phyloP scores from a whole-genome alignment of 2,329 filamentous ascomycete species.

The Paecilomyces fulvus region DNA sequence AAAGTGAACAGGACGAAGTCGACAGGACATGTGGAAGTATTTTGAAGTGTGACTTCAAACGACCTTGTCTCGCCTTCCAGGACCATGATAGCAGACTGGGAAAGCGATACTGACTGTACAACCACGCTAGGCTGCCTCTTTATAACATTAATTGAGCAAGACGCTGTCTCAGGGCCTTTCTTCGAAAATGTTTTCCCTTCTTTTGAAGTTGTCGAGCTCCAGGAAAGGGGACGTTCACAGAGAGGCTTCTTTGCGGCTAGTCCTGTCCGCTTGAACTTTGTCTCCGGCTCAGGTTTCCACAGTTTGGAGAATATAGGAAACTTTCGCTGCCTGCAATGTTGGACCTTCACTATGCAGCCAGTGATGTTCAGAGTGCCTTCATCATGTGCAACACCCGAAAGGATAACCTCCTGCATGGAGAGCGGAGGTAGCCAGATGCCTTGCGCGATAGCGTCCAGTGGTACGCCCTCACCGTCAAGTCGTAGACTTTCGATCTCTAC shows the following conservation, averaged over 20 bases:
- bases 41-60: conserved; percentile 74
- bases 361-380: conserved; percentile 64
- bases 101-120: conserved; percentile 66
- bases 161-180: conserved; percentile 26
- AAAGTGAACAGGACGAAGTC: conserved; percentile 85
- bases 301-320: conserved; percentile 76
- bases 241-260: conserved; percentile 48
- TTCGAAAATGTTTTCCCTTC: conserved; percentile 24
- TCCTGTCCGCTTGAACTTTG: conserved; percentile 70
- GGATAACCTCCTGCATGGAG: conserved; percentile 66
- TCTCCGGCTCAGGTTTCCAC: conserved; percentile 62
- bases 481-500: conserved; percentile 76
- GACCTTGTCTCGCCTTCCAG: conserved; percentile 76
- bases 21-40: conserved; percentile 65
- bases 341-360: conserved; percentile 71
- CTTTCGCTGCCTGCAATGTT: conserved; percentile 69
- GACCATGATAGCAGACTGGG: conserved; percentile 83
- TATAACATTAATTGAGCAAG: conserved; percentile 61
- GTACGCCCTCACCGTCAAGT: conserved; percentile 64
- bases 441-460: conserved; percentile 59
- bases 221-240: conserved; percentile 39
- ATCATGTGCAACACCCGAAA: conserved; percentile 59
- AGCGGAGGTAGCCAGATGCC: conserved; percentile 69
- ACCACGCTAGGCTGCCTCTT: conserved; percentile 67
- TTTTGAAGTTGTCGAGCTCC: conserved; percentile 33